Base-by-base conservation (phyloP, 352 stramenopile genomes). In the Pythium rhizo-oryzae region DNA sequence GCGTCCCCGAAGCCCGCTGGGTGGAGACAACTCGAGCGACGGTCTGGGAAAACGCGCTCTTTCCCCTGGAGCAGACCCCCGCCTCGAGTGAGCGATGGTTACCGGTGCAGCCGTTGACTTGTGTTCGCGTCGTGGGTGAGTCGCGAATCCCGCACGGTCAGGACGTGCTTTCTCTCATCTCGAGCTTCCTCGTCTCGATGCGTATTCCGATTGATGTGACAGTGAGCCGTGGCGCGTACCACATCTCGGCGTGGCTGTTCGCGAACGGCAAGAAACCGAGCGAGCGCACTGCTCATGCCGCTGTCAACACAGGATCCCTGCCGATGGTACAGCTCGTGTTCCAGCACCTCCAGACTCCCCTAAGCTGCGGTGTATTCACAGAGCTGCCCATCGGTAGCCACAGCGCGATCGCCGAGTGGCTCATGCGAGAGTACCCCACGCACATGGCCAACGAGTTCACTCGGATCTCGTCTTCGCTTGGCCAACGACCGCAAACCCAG, bases 121-220 rank as follows among this genome's bases (percentile, higher is more conserved):
- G 54, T 24, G 54, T 49, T 30, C 54, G 54, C 19, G 54, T 61
- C 4, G 54, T 61, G 33, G 54, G 54, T 46, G 33, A 19, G n/a
- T 19, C 6, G 3, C 35, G 54, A 2, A n/a, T 61, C 8, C n/a
- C 7, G 33, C 6, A 18, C 33, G 54, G 30, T 3, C 30, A 28
- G 2, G 54, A 61, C 24, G 24, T 61, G 23, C 35, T 50, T 16
- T 19, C 37, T 7, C 54, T 61, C 19, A 61, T 61, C n/a, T 50
- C 54, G 19, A 61, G 33, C 8, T 61, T 61, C 24, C 28, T 61
- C 35, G 16, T 61, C 30, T 61, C 54, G 24, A 61, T 35, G 4
- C 9, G n/a, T 7, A 61, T 49, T 30, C 54, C 54, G 12, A 47
- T 61, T n/a, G 54, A 61, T 39, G 3, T 61, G 21, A 35, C n/a